Percentiles rank a stretch among this genome's conserved stretches.
Conservation (phyloP, 129 eudicot genomes). For the Flaveria brownii region DNA sequence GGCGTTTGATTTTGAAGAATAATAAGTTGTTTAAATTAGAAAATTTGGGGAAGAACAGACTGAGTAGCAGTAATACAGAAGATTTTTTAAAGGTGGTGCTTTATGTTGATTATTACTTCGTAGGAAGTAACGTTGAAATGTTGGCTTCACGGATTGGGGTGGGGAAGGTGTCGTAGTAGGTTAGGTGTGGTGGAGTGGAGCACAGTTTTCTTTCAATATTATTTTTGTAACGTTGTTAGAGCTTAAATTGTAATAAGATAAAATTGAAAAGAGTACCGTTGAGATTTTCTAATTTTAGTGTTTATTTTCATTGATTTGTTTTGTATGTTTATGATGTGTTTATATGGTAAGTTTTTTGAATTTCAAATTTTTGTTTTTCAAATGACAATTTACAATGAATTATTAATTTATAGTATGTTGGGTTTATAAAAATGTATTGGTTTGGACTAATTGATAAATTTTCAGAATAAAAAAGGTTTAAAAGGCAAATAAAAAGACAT, state of each 20-base stretch:
- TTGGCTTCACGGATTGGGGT: slow-evolving; percentile 27
- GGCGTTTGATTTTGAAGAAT: slow-evolving; percentile 23
- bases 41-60: slow-evolving; percentile 21
- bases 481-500: no score
- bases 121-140: slow-evolving; percentile 14
- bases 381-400: no score
- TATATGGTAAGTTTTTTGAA: no score
- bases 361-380: no score
- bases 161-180: slow-evolving; percentile 23
- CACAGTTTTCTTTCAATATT: slow-evolving; percentile 8
- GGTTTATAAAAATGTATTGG: no score
- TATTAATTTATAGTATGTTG: no score
- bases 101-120: slow-evolving; percentile 26
- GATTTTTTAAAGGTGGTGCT: not conserved
- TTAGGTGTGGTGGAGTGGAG: not conserved
- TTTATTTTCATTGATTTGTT: not conserved
- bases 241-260: slow-evolving; percentile 5
- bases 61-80: not conserved
- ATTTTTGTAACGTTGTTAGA: slow-evolving; percentile 13
- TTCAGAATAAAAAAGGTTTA: no score
- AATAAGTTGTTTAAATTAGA: not conserved
- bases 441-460: no score
- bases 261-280: not conserved
- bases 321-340: not conserved
- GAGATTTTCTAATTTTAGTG: not conserved